Base-by-base conservation (phyloP, 768 basidiomycete genomes). In the Melanogaster broomeanus region DNA sequence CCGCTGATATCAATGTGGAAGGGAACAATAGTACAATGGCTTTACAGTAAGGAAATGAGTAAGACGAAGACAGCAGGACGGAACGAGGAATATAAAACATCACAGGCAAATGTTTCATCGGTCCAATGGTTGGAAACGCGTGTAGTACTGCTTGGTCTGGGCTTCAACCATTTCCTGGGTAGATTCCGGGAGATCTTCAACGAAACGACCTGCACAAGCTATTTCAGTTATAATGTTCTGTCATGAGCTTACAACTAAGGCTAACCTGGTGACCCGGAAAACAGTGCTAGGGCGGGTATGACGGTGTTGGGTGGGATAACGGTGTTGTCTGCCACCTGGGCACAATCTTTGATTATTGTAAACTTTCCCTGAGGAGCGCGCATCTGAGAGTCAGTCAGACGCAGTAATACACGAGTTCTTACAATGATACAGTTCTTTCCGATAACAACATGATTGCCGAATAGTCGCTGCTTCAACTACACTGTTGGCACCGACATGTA, bases 371-470 rank as follows among this genome's bases (percentile, higher is more conserved):
- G 41, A 5, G 22, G 25, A 27, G 19, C 45, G 19, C 45, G 9
- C 11, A 15, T 13, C 30, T 55, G 46, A 50, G 51, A 39, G 25
- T 16, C 49, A 24, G 35, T 19, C 31, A 9, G n/a, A 52, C 22
- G n/a, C 42, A 53, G 10, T 22, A 35, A 50, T 37, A 3, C 21
- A 42, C 11, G 12, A 72, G 22, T 15, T 9, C 88, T 53, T 60
- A 94, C 96, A 57, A 99, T 91, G 55, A 98, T 84, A 65, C 95
- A 96, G 65, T 93, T 92, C 74, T 90, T 91, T 35, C 96, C 96
- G 51, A 99, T 96, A 65, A 93, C 85, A 43, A 97, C 94, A 58
- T 93, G 86, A 62, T 87, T 92, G 3, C 97, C 96, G n/a, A 43
- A 98, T 94, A 2, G 87, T 88, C 0, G 95, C 94, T 1, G 97